These are phyloP conservation scores for Scedosporium aurantiacum DNA, from an alignment of 2,329 filamentous ascomycete genomes.

Conservation along the genomic window DNA sequence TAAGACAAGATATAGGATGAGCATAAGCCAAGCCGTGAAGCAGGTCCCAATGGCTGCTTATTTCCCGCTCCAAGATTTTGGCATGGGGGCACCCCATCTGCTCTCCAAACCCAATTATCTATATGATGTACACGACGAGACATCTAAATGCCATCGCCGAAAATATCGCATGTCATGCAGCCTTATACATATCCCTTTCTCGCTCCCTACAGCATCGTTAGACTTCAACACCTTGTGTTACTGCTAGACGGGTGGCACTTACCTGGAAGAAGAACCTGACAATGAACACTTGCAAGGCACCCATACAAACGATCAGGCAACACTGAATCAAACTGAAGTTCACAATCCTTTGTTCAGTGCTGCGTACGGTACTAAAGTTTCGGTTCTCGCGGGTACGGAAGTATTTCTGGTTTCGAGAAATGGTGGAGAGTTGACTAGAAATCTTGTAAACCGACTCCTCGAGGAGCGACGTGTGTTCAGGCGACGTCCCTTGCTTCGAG, in stretches of 20 bases:
- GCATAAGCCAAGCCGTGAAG: too few species aligned
- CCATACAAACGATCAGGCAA: constrained; percentile 87
- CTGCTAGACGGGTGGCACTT: constrained; percentile 15
- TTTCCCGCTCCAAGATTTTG: neutral
- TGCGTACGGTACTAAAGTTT: constrained; percentile 95
- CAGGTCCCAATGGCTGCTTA: too few species aligned
- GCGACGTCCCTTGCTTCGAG: constrained; percentile 74
- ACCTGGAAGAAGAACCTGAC: constrained; percentile 98
- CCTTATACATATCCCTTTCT: constrained; percentile 58
- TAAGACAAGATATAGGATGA: too few species aligned
- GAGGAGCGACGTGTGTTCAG: constrained; percentile 78
- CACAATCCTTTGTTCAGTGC: constrained; percentile 90
- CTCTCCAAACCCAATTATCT: neutral
- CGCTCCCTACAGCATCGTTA: constrained; percentile 37
- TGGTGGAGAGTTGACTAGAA: constrained; percentile 83
- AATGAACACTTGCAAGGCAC: constrained; percentile 89
- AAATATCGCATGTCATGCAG: neutral
- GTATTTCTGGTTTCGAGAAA: constrained; percentile 96
- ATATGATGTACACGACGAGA: neutral
- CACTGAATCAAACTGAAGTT: constrained; percentile 95
- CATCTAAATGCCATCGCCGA: neutral
- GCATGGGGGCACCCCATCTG: neutral
- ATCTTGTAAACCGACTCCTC: constrained; percentile 96
- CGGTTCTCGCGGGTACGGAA: constrained; percentile 98
- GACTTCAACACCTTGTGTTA: constrained; percentile 10